phyloP scores from a whole-genome alignment of 2,329 filamentous ascomycete genomes.

The Xylaria sp. region DNA sequence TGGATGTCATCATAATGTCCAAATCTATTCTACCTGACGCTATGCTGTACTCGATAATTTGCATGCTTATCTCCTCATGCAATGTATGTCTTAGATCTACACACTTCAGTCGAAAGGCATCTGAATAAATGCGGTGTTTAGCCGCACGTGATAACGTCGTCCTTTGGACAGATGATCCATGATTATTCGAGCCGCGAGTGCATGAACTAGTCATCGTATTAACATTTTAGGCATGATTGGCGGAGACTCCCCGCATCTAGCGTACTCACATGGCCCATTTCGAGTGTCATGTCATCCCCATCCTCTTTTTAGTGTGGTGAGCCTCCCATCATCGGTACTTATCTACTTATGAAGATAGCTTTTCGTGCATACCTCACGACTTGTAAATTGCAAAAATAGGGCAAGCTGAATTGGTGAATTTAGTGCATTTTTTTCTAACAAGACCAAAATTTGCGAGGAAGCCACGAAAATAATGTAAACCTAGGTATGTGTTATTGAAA shows the following conservation, averaged over 20 bases:
- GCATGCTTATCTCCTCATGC: not conserved
- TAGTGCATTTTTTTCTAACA: too few species aligned
- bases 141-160: not conserved
- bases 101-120: not conserved
- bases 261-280: not conserved
- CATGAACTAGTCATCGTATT: not conserved
- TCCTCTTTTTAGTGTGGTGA: not conserved
- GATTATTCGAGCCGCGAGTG: not conserved
- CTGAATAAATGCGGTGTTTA: not conserved
- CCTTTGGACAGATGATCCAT: not conserved
- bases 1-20: not conserved
- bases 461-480: too few species aligned
- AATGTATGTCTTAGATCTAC: not conserved
- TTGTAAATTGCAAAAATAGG: too few species aligned
- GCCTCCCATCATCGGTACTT: too few species aligned
- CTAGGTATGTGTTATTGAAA: too few species aligned
- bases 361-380: too few species aligned
- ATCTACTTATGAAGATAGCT: too few species aligned
- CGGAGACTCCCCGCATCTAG: conserved; percentile 14
- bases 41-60: not conserved
- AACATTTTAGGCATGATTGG: conserved; percentile 8
- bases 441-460: too few species aligned
- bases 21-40: not conserved
- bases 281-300: not conserved
- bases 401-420: too few species aligned